phyloP scores from a whole-genome alignment of 768 basidiomycete genomes.

The Calocybe cyanea region DNA sequence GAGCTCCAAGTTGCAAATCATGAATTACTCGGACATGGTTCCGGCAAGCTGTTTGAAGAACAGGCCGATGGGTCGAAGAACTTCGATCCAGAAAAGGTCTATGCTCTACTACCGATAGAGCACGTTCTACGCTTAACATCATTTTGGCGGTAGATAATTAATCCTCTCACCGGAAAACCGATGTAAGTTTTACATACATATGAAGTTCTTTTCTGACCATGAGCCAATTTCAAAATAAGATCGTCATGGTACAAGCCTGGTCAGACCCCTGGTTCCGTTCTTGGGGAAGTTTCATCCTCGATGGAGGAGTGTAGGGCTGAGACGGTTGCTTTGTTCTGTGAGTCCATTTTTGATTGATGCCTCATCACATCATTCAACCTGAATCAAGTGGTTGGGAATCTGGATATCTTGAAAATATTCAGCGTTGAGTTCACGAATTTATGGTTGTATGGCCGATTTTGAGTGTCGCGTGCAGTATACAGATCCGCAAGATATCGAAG shows the following conservation, averaged over 20 bases:
- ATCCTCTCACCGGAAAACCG: slow-evolving; percentile 75
- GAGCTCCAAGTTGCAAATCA: slow-evolving; percentile 91
- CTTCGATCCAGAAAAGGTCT: slow-evolving; percentile 69
- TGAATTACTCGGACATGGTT: slow-evolving; percentile 83
- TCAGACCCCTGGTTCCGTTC: slow-evolving; percentile 76
- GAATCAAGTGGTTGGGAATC: slow-evolving; percentile 63
- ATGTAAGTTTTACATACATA: slow-evolving; percentile 42
- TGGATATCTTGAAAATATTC: slow-evolving; percentile 77
- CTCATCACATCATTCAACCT: background rate
- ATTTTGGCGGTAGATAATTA: slow-evolving; percentile 52
- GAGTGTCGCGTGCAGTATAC: slow-evolving; percentile 62
- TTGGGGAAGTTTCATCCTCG: slow-evolving; percentile 86
- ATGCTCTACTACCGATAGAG: background rate
- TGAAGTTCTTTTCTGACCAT: background rate
- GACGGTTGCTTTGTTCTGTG: slow-evolving; percentile 77
- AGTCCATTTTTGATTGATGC: slow-evolving; percentile 22
- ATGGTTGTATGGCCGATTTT: slow-evolving; percentile 1
- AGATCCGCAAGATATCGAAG: slow-evolving; percentile 63
- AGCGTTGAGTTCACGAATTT: slow-evolving; percentile 41
- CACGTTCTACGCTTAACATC: background rate
- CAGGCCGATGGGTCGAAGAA: slow-evolving; percentile 72
- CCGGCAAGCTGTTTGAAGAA: slow-evolving; percentile 81
- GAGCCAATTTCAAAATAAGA: slow-evolving; percentile 29
- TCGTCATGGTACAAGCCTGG: slow-evolving; percentile 87
- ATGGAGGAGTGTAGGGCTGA: slow-evolving; percentile 95